Conservation (phyloP, 495 filamentous ascomycete species). For the Penicillium flavigenum region DNA sequence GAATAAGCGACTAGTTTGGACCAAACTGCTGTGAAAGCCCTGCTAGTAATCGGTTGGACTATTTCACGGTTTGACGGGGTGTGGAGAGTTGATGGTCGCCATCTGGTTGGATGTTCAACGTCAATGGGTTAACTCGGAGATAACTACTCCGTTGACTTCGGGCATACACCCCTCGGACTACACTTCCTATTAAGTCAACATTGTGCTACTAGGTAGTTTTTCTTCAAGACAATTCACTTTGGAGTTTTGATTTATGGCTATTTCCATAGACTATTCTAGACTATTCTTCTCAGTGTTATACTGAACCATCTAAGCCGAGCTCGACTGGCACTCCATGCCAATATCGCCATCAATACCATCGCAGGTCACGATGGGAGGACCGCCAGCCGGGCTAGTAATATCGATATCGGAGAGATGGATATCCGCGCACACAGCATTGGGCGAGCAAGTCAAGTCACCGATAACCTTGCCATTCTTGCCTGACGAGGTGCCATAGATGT, state of each 20-base stretch:
- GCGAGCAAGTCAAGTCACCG: conserved; percentile 52
- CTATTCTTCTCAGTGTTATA: not conserved
- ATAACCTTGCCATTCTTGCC: conserved; percentile 50
- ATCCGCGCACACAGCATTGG: conserved; percentile 53
- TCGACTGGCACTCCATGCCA: conserved; percentile 42
- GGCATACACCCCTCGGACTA: not conserved
- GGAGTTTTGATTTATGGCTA: not conserved
- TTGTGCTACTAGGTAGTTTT: not conserved
- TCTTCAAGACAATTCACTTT: not conserved
- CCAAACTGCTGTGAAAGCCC: not conserved
- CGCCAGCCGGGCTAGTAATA: conserved; percentile 48
- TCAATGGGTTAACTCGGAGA: not conserved
- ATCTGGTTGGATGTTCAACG: not conserved
- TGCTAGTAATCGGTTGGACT: not conserved
- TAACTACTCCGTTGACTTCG: not conserved
- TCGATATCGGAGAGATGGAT: conserved; percentile 53
- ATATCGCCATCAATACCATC: conserved; percentile 52
- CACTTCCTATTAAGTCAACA: not conserved
- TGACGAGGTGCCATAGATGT: conserved; percentile 53
- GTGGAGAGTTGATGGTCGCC: not conserved
- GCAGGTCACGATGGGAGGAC: conserved; percentile 48
- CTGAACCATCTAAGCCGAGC: conserved; percentile 1
- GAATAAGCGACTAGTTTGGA: not conserved
- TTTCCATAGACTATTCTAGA: not conserved
- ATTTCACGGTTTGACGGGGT: too few species aligned